Evolutionary conservation across 2,329 filamentous ascomycete species (phyloP).

Genomic region (Exserohilum rostratum): DNA sequence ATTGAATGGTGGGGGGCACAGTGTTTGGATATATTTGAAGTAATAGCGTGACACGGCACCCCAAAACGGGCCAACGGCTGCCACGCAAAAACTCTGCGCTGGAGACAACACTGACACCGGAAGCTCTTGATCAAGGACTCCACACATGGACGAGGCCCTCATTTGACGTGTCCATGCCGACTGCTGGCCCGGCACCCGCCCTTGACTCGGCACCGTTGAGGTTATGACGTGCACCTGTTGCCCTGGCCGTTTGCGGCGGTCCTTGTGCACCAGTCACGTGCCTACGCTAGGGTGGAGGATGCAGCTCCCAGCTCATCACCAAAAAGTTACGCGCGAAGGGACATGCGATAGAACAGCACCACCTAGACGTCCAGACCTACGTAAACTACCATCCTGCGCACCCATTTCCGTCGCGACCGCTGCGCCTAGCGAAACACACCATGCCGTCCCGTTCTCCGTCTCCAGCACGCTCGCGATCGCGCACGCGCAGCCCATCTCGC

Average conservation of each 20-base stretch:
- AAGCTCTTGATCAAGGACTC: neutral
- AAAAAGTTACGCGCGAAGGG: slow-evolving; percentile 24
- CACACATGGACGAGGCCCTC: neutral
- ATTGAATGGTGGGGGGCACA: no score
- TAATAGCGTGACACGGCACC: neutral
- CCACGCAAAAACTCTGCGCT: neutral
- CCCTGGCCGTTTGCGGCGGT: slow-evolving; percentile 8
- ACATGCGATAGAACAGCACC: neutral
- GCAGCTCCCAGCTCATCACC: slow-evolving; percentile 10
- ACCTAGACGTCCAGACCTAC: neutral
- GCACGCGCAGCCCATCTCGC: slow-evolving; percentile 49
- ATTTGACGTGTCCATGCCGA: neutral
- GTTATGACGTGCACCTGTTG: neutral
- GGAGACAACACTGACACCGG: neutral
- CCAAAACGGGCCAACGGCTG: neutral
- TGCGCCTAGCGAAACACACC: neutral
- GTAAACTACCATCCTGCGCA: neutral
- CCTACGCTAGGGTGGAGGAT: slow-evolving; percentile 11
- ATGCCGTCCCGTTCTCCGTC: slow-evolving; percentile 38
- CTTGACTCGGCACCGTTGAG: neutral
- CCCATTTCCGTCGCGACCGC: neutral
- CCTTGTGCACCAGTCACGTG: slow-evolving; percentile 17
- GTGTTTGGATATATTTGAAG: neutral
- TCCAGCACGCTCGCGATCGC: slow-evolving; percentile 32
- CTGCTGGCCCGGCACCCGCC: neutral